These are phyloP conservation scores for Emmonsiellopsis sp. DNA, from an alignment of 2,329 filamentous ascomycete genomes.

Conservation along the genomic window DNA sequence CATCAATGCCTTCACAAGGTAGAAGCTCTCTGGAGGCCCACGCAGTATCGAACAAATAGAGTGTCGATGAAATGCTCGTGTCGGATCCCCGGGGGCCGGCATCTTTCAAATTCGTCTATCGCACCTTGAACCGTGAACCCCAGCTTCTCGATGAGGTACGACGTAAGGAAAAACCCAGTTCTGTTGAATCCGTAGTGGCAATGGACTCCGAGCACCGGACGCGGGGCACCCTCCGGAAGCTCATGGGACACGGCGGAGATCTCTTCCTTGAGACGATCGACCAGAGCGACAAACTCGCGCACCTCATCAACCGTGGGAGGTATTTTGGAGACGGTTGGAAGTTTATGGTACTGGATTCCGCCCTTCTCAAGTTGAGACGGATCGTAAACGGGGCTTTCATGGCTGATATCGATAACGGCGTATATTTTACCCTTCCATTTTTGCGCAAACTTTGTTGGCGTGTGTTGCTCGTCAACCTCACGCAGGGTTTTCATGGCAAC, in stretches of 20 bases:
- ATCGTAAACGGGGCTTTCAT: conserved; percentile 84
- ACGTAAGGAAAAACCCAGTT: conserved; percentile 83
- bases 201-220: conserved; percentile 66
- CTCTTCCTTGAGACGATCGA: conserved; percentile 50
- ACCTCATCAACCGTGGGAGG: conserved; percentile 60
- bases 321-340: conserved; percentile 84
- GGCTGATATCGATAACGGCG: conserved; percentile 81
- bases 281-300: conserved; percentile 47
- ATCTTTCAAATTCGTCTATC: conserved; percentile 64
- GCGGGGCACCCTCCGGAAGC: conserved; percentile 12
- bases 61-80: conserved; percentile 84
- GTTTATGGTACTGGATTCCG: conserved; percentile 69
- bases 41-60: conserved; percentile 66
- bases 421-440: conserved; percentile 59
- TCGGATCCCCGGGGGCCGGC: conserved; percentile 71
- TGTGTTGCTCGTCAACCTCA: conserved; percentile 77
- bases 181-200: conserved; percentile 96
- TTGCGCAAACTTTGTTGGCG: conserved; percentile 60
- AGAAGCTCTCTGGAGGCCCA: conserved; percentile 31
- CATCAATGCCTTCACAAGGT: background rate
- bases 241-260: conserved; percentile 40
- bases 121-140: conserved; percentile 65
- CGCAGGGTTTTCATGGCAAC: conserved; percentile 87
- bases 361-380: conserved; percentile 57
- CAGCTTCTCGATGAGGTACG: conserved; percentile 77